These are phyloP conservation scores for Podospora anserina DNA, from an alignment of 495 filamentous ascomycete genomes.

Conservation along the genomic window DNA sequence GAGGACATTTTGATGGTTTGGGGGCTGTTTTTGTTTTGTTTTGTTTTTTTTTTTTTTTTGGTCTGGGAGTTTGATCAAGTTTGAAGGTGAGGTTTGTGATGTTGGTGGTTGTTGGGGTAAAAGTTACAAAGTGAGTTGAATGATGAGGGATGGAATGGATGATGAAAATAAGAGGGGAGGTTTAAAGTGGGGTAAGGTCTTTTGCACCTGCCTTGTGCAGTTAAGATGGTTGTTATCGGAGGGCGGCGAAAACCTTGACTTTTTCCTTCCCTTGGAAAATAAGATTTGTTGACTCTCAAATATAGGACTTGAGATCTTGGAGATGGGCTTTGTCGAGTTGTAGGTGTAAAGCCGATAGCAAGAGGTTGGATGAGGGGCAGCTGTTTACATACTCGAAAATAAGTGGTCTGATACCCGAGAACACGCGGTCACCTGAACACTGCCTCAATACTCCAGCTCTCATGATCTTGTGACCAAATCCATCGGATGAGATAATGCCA, in stretches of 20 bases:
- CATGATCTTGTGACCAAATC: neutral
- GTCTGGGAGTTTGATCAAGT: too few relatives aligned
- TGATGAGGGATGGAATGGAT: neutral
- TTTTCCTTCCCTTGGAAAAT: neutral
- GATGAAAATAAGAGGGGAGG: slow-evolving; percentile 1
- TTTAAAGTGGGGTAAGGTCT: slow-evolving; percentile 8
- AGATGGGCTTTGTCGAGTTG: neutral
- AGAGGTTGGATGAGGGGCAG: neutral
- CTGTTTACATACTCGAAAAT: neutral
- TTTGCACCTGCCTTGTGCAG: neutral
- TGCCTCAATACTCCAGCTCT: neutral
- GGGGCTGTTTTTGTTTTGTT: neutral
- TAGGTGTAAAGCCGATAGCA: neutral
- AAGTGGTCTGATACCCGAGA: slow-evolving; percentile 5
- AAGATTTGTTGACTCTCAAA: neutral
- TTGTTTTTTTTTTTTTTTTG: neutral
- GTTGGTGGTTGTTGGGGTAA: neutral
- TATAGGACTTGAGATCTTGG: neutral
- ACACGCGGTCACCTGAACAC: neutral
- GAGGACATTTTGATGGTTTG: slow-evolving; percentile 19
- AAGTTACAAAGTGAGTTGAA: neutral
- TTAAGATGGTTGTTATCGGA: neutral
- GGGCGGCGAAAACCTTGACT: neutral
- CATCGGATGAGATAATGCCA: neutral
- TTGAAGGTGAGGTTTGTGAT: neutral